Conservation (phyloP, 176 grass and related monocot species). For the Pontederia crassipes region DNA sequence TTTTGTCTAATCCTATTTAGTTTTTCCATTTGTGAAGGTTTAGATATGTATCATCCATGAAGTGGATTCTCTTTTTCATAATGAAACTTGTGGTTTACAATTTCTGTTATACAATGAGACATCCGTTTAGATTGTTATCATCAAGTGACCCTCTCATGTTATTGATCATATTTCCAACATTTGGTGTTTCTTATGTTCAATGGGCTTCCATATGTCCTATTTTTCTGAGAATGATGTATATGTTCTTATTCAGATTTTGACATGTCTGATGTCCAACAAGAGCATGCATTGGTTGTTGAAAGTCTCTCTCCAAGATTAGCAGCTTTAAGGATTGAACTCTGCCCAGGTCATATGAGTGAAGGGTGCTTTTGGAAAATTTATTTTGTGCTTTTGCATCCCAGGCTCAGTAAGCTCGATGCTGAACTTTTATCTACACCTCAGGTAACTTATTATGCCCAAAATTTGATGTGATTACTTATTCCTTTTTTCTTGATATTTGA, state of each 20-base stretch:
- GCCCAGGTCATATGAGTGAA: slow-evolving; percentile 71
- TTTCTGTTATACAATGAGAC: too few species aligned
- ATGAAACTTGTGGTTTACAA: too few species aligned
- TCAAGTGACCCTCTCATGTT: too few species aligned
- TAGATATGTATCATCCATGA: too few species aligned
- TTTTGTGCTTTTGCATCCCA: slow-evolving; percentile 74
- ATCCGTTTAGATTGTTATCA: too few species aligned
- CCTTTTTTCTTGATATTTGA: background rate
- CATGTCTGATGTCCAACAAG: slow-evolving; percentile 67
- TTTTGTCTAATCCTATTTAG: too few species aligned
- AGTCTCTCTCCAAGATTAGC: slow-evolving; percentile 59
- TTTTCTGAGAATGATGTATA: too few species aligned
- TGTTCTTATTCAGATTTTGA: slow-evolving; percentile 55
- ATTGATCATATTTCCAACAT: too few species aligned
- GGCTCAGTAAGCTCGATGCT: slow-evolving; percentile 49
- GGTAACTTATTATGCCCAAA: slow-evolving; percentile 29
- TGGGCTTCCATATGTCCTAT: background rate
- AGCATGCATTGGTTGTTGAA: slow-evolving; percentile 66
- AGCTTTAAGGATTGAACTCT: slow-evolving; percentile 70
- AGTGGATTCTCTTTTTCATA: too few species aligned
- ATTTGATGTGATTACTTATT: background rate
- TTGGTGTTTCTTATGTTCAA: background rate
- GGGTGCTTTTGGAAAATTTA: slow-evolving; percentile 93
- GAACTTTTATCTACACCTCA: slow-evolving; percentile 53
- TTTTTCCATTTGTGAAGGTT: too few species aligned